Evolutionary conservation across 176 grass and related monocot genomes (phyloP).

Genomic region (Bothriochloa decipiens): DNA sequence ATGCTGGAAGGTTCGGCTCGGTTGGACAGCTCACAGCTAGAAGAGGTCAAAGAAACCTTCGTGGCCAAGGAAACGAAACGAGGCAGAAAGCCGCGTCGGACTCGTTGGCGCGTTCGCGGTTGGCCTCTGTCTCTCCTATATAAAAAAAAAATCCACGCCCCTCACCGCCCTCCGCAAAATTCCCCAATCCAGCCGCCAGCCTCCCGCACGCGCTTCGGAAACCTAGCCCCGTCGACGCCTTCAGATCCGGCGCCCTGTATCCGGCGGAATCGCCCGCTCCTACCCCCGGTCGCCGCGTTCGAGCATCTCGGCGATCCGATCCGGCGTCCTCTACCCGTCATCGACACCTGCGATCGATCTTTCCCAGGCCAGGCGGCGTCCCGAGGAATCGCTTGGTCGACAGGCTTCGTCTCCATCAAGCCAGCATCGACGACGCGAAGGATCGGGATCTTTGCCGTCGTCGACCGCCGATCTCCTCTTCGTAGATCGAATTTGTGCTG

Average conservation of each 20-base stretch:
- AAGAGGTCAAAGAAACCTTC: neutral
- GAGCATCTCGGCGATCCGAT: neutral
- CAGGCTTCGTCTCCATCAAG: neutral
- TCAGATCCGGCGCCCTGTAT: neutral
- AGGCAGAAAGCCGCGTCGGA: neutral
- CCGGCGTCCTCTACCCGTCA: neutral
- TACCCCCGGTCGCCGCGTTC: no score
- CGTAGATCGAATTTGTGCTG: slow-evolving; percentile 44
- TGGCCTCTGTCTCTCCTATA: neutral
- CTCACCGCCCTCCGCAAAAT: neutral
- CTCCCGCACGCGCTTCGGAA: neutral
- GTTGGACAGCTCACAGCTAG: neutral
- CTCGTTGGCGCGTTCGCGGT: slow-evolving; percentile 7
- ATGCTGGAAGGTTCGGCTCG: neutral
- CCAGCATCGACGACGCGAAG: neutral
- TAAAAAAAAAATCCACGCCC: neutral
- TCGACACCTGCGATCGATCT: neutral
- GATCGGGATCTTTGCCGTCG: neutral
- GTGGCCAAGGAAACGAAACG: slow-evolving; percentile 19
- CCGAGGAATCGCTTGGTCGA: neutral
- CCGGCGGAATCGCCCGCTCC: slow-evolving; percentile 8
- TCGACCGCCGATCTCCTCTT: neutral
- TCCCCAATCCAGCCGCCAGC: neutral
- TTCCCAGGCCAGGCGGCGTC: neutral
- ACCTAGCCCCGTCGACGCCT: slow-evolving; percentile 42